These are phyloP conservation scores for Plectosphaerella plurivora DNA, from an alignment of 2,329 filamentous ascomycete genomes.

Conservation along the genomic window DNA sequence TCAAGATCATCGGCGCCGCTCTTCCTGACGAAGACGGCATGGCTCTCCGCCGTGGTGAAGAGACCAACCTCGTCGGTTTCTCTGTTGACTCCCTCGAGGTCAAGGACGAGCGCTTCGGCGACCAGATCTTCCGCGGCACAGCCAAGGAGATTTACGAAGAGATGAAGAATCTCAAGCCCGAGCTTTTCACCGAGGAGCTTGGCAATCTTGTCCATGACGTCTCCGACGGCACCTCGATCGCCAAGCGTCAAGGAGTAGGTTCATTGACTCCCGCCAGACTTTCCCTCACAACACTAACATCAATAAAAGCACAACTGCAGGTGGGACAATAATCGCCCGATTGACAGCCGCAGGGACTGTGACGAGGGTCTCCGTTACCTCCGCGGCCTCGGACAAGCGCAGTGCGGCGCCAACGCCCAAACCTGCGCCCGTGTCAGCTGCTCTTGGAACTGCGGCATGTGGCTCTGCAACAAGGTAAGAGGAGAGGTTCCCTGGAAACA, in stretches of 20 bases:
- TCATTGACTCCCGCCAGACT: background rate
- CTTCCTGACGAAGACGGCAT: background rate
- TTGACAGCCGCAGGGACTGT: slow-evolving; percentile 1
- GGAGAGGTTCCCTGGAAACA: background rate
- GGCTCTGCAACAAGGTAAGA: slow-evolving; percentile 6
- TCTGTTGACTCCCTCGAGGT: slow-evolving; percentile 1
- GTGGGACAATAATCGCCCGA: background rate
- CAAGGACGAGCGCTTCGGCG: slow-evolving; percentile 1
- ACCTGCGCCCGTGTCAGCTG: slow-evolving; percentile 5
- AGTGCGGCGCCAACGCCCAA: slow-evolving; percentile 1
- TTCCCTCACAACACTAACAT: background rate
- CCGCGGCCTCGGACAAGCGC: background rate
- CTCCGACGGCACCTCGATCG: background rate
- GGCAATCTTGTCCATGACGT: background rate
- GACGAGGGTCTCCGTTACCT: background rate
- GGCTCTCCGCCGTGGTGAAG: slow-evolving; percentile 1
- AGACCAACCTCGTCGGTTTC: background rate
- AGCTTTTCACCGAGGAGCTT: background rate
- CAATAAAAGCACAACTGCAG: background rate
- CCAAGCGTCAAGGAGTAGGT: background rate
- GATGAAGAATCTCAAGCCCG: slow-evolving; percentile 3
- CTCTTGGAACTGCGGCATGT: slow-evolving; percentile 6
- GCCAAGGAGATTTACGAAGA: slow-evolving; percentile 4
- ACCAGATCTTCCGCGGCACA: slow-evolving; percentile 1
- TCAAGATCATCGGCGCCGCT: background rate